Evolutionary conservation across 352 stramenopile species (phyloP).

Genomic region (Globisporangium paroecandrum): DNA sequence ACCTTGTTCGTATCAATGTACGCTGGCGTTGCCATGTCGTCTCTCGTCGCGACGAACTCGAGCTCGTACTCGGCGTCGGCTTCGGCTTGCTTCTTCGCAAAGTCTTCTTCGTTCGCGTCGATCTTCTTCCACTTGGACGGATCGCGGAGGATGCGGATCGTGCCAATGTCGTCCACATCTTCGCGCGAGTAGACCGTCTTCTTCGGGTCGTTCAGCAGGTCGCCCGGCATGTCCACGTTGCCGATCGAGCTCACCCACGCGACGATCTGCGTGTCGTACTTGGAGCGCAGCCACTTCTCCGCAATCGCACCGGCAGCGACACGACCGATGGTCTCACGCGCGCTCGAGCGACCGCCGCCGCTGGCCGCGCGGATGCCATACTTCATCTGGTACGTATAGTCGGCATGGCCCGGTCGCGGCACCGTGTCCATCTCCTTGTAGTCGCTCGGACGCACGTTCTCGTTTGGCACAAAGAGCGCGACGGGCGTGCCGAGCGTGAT

Average conservation of each 20-base stretch:
- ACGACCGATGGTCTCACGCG: constrained; percentile 97
- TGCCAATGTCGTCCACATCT: constrained; percentile 81
- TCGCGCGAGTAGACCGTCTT: constrained; percentile 71
- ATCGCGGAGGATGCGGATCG: constrained; percentile 76
- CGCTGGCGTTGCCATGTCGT: constrained; percentile 65
- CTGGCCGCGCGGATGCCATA: constrained; percentile 97
- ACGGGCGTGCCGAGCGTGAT: constrained; percentile 96
- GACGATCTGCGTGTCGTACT: constrained; percentile 89
- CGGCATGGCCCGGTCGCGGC: constrained; percentile 92
- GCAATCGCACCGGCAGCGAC: constrained; percentile 96
- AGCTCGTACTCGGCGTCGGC: constrained; percentile 70
- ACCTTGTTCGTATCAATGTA: constrained; percentile 94
- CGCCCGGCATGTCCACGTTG: constrained; percentile 77
- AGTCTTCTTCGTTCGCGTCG: constrained; percentile 27
- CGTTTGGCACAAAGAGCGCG: constrained; percentile 96
- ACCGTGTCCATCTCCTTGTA: constrained; percentile 97
- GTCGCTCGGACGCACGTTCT: constrained; percentile 95
- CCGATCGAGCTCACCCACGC: constrained; percentile 89
- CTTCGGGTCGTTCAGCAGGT: constrained; percentile 62
- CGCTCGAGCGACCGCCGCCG: constrained; percentile 93
- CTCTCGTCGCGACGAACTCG: constrained; percentile 55
- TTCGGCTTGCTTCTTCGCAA: constrained; percentile 43
- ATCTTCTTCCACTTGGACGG: constrained; percentile 60
- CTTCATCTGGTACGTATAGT: constrained; percentile 99
- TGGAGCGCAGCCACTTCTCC: constrained; percentile 93